Conservation (phyloP, 208 protist genomes). For the Crithidia sp. region DNA sequence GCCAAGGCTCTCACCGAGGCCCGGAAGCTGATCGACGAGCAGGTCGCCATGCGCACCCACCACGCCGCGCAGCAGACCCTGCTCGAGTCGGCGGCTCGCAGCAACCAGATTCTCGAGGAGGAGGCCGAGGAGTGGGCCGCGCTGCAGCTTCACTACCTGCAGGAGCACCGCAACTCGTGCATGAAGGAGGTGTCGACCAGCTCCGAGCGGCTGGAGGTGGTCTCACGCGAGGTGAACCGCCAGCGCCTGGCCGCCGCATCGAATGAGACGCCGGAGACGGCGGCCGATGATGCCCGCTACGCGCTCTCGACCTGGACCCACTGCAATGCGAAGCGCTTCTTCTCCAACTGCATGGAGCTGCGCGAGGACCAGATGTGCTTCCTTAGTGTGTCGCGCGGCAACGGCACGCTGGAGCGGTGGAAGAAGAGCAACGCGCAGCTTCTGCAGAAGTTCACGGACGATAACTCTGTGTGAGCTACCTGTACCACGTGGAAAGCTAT, state of each 20-base stretch:
- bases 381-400: conserved; percentile 37
- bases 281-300: conserved; percentile 59
- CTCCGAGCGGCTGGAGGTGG: conserved; percentile 37
- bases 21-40: conserved; percentile 41
- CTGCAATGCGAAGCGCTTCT: conserved; percentile 73
- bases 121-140: conserved; percentile 51
- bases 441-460: conserved; percentile 39
- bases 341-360: conserved; percentile 75
- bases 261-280: conserved; percentile 43
- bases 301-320: conserved; percentile 70
- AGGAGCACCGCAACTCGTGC: conserved; percentile 45
- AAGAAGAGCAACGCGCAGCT: conserved; percentile 34
- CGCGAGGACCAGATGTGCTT: conserved; percentile 60
- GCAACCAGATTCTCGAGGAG: conserved; percentile 53
- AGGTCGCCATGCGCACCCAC: conserved; percentile 27
- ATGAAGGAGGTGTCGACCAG: conserved; percentile 32
- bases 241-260: conserved; percentile 30
- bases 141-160: conserved; percentile 40
- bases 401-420: conserved; percentile 58
- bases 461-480: conserved; percentile 16
- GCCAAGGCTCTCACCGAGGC: conserved; percentile 40
- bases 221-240: conserved; percentile 60
- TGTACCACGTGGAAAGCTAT: no score
- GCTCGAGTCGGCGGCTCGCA: conserved; percentile 36
- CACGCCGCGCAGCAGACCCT: conserved; percentile 42